Evolutionary conservation across 805 yeast species (phyloP).

Genomic region (Isabelozyma pseudorhagii): DNA sequence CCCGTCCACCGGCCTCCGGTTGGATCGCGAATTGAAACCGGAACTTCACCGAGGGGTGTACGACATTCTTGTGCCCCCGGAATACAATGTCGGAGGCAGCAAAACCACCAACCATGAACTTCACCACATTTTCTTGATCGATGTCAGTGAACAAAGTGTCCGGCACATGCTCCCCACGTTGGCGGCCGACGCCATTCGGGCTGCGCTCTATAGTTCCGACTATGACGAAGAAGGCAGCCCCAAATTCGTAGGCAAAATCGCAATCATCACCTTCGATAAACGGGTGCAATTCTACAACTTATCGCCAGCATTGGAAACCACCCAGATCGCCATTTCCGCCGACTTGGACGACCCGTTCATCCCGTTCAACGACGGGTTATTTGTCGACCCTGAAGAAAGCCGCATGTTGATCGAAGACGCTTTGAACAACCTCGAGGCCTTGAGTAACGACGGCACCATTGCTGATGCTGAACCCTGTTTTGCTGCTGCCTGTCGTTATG

Average conservation of each 20-base stretch:
- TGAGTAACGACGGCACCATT: conserved; percentile 34
- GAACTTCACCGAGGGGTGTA: conserved; percentile 82
- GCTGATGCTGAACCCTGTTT: conserved; percentile 62
- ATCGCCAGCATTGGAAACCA: conserved; percentile 49
- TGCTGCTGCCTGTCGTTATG: conserved; percentile 76
- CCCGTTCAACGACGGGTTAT: conserved; percentile 76
- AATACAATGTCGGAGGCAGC: conserved; percentile 55
- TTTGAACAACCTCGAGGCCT: conserved; percentile 55
- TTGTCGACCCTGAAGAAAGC: conserved; percentile 74
- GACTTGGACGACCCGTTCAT: conserved; percentile 78
- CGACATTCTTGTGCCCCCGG: conserved; percentile 75
- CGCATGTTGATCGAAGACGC: conserved; percentile 63
- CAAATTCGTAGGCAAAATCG: conserved; percentile 41
- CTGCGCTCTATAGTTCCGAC: conserved; percentile 31
- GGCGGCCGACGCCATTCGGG: conserved; percentile 67
- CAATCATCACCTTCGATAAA: conserved; percentile 75
- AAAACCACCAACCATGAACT: conserved; percentile 41
- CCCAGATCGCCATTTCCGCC: conserved; percentile 57
- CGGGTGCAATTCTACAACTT: conserved; percentile 71
- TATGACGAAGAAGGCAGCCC: conserved; percentile 22
- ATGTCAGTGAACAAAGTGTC: conserved; percentile 57
- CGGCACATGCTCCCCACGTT: conserved; percentile 60
- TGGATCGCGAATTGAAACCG: conserved; percentile 63
- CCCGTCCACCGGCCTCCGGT: conserved; percentile 51
- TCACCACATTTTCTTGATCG: conserved; percentile 72